A percentile compares a stretch with the other conserved stretches of the same genome.
These are phyloP conservation scores for Lactarius quietus DNA, from an alignment of 768 basidiomycete species.

Conservation along the genomic window DNA sequence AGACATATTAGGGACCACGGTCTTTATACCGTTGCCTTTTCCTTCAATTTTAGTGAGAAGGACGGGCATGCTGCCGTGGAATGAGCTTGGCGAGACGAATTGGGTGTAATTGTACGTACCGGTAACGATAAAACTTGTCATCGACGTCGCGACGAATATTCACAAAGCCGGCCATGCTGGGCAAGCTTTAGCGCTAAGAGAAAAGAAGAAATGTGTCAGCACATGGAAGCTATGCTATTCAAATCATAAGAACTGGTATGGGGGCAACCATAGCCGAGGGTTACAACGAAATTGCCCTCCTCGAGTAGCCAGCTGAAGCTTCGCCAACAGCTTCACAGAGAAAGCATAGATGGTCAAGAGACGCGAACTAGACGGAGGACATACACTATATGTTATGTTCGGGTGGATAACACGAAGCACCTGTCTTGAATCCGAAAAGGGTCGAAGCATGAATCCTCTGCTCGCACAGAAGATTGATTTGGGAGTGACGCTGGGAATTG, in stretches of 20 bases:
- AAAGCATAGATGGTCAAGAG: constrained; percentile 35
- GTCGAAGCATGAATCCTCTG: constrained; percentile 94
- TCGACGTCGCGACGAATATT: constrained; percentile 96
- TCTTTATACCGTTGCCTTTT: constrained; percentile 99
- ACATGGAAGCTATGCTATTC: constrained; percentile 22
- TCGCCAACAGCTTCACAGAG: neutral
- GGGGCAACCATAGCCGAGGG: neutral
- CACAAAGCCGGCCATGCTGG: constrained; percentile 87
- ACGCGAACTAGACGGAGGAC: constrained; percentile 37
- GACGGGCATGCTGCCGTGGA: constrained; percentile 77
- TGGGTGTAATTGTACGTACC: constrained; percentile 41
- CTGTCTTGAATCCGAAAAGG: constrained; percentile 70
- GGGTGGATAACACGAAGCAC: constrained; percentile 52
- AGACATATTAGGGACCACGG: constrained; percentile 97
- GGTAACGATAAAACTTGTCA: constrained; percentile 96
- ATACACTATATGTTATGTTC: constrained; percentile 37
- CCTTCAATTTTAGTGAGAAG: constrained; percentile 97
- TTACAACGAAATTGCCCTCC: neutral
- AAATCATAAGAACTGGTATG: neutral
- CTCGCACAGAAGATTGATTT: constrained; percentile 57
- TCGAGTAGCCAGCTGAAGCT: neutral
- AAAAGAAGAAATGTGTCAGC: constrained; percentile 7
- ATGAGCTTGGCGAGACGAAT: neutral
- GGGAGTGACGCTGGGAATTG: constrained; percentile 45
- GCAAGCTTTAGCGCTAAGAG: constrained; percentile 57